phyloP scores from a whole-genome alignment of 148 eudicot species.

The Tetragonia tetragonoides region DNA sequence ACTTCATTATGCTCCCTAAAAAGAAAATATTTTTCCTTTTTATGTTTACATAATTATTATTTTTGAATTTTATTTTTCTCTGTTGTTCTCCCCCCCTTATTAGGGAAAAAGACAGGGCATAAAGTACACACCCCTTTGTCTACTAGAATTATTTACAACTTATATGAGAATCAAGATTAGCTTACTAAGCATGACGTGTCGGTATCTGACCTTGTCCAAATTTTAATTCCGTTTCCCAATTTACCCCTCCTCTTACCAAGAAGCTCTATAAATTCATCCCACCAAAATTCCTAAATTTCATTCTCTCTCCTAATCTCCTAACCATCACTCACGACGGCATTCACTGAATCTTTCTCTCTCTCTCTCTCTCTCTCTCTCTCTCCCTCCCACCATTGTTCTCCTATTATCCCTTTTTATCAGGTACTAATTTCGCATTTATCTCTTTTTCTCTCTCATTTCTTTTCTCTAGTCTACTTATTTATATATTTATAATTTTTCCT shows the following conservation, averaged over 20 bases:
- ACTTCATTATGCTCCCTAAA: too few species aligned
- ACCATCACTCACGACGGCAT: neutral
- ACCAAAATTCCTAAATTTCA: neutral
- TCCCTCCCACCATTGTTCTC: neutral
- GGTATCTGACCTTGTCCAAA: conserved; percentile 10
- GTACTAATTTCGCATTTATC: neutral
- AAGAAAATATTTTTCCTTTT: too few species aligned
- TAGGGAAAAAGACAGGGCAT: too few species aligned
- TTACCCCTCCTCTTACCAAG: conserved; percentile 6
- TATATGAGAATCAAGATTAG: too few species aligned
- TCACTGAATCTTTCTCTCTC: conserved; percentile 13
- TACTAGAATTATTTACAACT: too few species aligned
- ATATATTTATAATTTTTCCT: neutral
- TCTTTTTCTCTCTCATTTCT: neutral
- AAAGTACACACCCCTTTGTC: too few species aligned
- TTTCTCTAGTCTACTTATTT: neutral
- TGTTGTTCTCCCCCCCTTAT: too few species aligned
- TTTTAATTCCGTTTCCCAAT: neutral
- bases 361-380: neutral
- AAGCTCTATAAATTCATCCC: conserved; percentile 21
- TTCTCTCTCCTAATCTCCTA: neutral
- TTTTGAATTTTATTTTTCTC: too few species aligned
- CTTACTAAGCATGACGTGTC: neutral
- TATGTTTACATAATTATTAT: too few species aligned
- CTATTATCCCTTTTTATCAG: neutral